phyloP scores from a whole-genome alignment of 2,329 filamentous ascomycete genomes.

The Colletotrichum melonis region DNA sequence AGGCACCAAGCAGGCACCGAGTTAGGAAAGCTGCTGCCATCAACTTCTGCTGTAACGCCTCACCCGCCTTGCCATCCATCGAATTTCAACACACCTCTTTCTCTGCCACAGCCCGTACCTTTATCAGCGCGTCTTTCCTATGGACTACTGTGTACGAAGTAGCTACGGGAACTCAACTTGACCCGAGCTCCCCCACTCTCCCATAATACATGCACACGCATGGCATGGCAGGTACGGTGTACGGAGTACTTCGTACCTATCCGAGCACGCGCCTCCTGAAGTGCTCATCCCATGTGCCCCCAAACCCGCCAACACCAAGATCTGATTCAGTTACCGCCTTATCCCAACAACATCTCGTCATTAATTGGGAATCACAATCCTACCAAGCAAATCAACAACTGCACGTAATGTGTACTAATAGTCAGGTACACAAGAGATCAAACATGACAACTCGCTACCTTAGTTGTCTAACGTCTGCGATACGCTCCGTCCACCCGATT shows the following conservation, averaged over 20 bases:
- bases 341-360: constrained; percentile 15
- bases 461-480: constrained; percentile 6
- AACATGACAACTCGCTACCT: neutral
- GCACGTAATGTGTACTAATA: neutral
- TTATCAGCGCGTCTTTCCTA: too few relatives aligned
- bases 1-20: neutral
- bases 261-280: constrained; percentile 2
- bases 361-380: neutral
- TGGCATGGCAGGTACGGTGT: neutral
- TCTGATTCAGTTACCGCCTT: constrained; percentile 24
- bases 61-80: neutral
- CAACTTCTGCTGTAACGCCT: constrained; percentile 7
- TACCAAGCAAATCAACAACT: neutral
- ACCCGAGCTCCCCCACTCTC: neutral
- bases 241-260: neutral
- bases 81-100: neutral
- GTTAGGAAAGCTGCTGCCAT: constrained; percentile 6
- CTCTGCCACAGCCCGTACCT: too few relatives aligned
- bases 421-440: neutral
- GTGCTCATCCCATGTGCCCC: constrained; percentile 13
- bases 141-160: too few relatives aligned
- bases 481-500: neutral
- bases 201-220: too few relatives aligned
- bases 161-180: neutral
- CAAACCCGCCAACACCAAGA: constrained; percentile 6